Percentiles rank a stretch among this genome's conserved stretches.
Evolutionary conservation across 257 asterid genomes (phyloP).

Genomic region (Solanum clarkiae): DNA sequence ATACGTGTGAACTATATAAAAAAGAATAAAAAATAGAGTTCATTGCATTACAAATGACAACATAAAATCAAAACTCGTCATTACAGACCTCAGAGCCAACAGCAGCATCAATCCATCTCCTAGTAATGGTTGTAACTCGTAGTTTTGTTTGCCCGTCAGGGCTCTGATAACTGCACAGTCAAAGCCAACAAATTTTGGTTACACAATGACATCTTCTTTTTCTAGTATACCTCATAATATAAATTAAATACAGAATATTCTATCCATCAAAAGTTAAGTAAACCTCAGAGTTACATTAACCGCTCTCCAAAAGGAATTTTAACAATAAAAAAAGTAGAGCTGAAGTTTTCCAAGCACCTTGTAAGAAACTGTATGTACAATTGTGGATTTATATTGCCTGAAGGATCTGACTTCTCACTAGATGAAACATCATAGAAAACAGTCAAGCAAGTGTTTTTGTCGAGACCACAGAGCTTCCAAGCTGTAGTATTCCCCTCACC

Average conservation of each 20-base stretch:
- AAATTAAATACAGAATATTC: neutral
- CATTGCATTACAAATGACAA: neutral
- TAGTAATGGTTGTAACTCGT: constrained; percentile 75
- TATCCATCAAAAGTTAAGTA: neutral
- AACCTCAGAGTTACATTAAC: neutral
- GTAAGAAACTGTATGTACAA: constrained; percentile 82
- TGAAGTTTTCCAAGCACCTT: constrained; percentile 39
- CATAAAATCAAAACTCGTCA: neutral
- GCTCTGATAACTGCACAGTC: constrained; percentile 60
- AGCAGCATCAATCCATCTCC: constrained; percentile 74
- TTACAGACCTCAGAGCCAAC: constrained; percentile 57
- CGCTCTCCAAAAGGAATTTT: neutral
- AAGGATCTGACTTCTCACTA: constrained; percentile 80
- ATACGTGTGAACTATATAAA: neutral
- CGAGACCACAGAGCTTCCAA: constrained; percentile 98
- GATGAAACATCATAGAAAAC: constrained; percentile 93
- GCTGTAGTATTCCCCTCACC: constrained; percentile 97
- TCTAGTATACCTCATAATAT: neutral
- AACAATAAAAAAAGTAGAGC: neutral
- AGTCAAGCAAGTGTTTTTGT: constrained; percentile 79
- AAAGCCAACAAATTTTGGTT: neutral
- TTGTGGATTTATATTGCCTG: constrained; percentile 54
- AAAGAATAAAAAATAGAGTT: neutral
- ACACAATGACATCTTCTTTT: neutral
- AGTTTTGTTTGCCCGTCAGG: constrained; percentile 66